These are phyloP conservation scores for Fusarium camptoceras DNA, from an alignment of 2,329 filamentous ascomycete species.

Conservation along the genomic window DNA sequence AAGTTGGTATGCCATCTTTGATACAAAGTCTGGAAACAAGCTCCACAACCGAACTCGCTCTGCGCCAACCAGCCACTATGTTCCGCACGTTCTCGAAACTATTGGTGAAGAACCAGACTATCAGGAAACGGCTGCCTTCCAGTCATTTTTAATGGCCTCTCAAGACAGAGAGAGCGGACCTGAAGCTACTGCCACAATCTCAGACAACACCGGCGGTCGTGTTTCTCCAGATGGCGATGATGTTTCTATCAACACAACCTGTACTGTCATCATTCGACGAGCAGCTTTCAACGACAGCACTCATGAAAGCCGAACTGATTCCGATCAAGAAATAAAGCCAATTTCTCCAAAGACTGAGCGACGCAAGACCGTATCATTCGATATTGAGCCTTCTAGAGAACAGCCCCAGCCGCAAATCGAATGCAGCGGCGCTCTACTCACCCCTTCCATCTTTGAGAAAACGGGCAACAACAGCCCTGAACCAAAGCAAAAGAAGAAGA, in stretches of 20 bases:
- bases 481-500: neutral
- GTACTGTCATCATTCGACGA: conserved; percentile 10
- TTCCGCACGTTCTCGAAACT: neutral
- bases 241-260: conserved; percentile 2
- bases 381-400: neutral
- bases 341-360: neutral
- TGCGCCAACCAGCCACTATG: neutral
- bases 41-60: conserved; percentile 30
- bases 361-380: neutral
- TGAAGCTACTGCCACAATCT: neutral
- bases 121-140: neutral
- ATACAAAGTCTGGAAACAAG: conserved; percentile 29
- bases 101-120: conserved; percentile 13
- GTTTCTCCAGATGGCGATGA: neutral
- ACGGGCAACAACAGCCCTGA: neutral
- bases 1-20: conserved; percentile 15
- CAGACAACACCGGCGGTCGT: neutral
- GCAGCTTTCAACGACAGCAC: neutral
- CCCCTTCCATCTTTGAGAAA: neutral
- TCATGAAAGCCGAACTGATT: neutral
- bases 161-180: no score
- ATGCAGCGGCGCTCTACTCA: neutral
- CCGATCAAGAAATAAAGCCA: neutral
- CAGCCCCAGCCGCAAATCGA: neutral
- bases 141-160: neutral